Evolutionary conservation across 768 basidiomycete species (phyloP).

Genomic region (Lyophyllum semitale): DNA sequence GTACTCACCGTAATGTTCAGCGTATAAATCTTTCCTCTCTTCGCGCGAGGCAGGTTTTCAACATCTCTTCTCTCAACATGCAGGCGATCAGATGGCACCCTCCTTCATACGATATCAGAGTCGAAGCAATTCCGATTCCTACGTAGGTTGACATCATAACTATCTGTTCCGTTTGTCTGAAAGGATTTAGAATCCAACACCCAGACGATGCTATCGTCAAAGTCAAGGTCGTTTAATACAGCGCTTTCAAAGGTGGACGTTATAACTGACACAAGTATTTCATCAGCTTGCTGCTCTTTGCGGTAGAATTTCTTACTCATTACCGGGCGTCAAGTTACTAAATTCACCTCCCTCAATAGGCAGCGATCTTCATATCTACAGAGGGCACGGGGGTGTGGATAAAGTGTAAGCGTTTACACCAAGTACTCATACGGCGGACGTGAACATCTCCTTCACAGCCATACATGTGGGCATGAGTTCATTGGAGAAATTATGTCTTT

Average conservation of each 20-base stretch:
- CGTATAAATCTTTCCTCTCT: no score
- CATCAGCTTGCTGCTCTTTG: constrained; percentile 67
- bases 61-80: constrained; percentile 12
- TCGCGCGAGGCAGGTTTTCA: no score
- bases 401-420: constrained; percentile 45
- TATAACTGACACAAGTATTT: background rate
- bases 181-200: constrained; percentile 49
- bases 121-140: constrained; percentile 64
- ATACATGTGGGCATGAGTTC: constrained; percentile 77
- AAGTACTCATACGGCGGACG: background rate
- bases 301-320: constrained; percentile 33
- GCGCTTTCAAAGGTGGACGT: background rate
- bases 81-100: constrained; percentile 66
- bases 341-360: constrained; percentile 33
- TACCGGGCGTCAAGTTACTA: background rate
- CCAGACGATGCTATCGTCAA: constrained; percentile 81
- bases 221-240: constrained; percentile 50
- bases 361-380: constrained; percentile 75
- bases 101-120: constrained; percentile 68
- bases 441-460: constrained; percentile 35
- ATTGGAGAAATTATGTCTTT: constrained; percentile 71
- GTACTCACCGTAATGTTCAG: no score
- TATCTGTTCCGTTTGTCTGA: background rate
- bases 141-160: constrained; percentile 26
- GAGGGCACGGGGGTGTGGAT: constrained; percentile 57